A percentile compares a stretch with the other conserved stretches of the same genome.
Evolutionary conservation across 2,329 filamentous ascomycete species (phyloP).

Genomic region (Fusarium chlamydosporum): DNA sequence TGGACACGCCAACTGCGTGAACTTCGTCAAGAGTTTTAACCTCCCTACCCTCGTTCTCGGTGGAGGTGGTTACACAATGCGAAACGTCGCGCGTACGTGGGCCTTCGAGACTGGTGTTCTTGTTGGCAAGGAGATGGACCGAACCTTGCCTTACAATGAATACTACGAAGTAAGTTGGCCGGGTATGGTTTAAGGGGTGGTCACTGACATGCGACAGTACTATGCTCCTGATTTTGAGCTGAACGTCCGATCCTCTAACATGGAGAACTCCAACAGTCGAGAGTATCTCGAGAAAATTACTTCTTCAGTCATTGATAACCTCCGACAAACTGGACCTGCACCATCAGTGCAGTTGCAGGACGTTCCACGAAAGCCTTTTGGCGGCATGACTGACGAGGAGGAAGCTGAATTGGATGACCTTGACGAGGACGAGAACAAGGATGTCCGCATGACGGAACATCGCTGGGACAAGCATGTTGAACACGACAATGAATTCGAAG

Average conservation of each 20-base stretch:
- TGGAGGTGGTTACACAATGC: slow-evolving; percentile 95
- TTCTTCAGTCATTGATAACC: slow-evolving; percentile 84
- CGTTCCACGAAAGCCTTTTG: slow-evolving; percentile 72
- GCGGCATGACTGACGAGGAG: slow-evolving; percentile 75
- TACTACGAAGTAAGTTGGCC: slow-evolving; percentile 80
- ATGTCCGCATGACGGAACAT: slow-evolving; percentile 84
- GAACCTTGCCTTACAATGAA: slow-evolving; percentile 93
- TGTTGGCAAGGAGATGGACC: slow-evolving; percentile 84
- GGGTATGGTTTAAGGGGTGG: neutral
- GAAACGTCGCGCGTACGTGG: slow-evolving; percentile 97
- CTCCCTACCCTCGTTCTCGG: slow-evolving; percentile 93
- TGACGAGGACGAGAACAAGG: slow-evolving; percentile 89
- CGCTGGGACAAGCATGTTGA: slow-evolving; percentile 84
- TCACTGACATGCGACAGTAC: slow-evolving; percentile 69
- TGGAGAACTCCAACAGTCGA: slow-evolving; percentile 90
- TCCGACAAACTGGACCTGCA: slow-evolving; percentile 86
- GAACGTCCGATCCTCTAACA: slow-evolving; percentile 88
- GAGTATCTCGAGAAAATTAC: slow-evolving; percentile 88
- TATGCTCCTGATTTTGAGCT: slow-evolving; percentile 93
- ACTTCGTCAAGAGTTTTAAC: slow-evolving; percentile 87
- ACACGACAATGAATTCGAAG: slow-evolving; percentile 84
- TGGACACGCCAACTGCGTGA: slow-evolving; percentile 94
- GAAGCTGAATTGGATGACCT: slow-evolving; percentile 76
- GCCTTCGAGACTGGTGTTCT: slow-evolving; percentile 94
- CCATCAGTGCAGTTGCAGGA: slow-evolving; percentile 95